These are phyloP conservation scores for Tetrahymena elliotti DNA, from an alignment of 73 alveolate species.

Conservation along the genomic window DNA sequence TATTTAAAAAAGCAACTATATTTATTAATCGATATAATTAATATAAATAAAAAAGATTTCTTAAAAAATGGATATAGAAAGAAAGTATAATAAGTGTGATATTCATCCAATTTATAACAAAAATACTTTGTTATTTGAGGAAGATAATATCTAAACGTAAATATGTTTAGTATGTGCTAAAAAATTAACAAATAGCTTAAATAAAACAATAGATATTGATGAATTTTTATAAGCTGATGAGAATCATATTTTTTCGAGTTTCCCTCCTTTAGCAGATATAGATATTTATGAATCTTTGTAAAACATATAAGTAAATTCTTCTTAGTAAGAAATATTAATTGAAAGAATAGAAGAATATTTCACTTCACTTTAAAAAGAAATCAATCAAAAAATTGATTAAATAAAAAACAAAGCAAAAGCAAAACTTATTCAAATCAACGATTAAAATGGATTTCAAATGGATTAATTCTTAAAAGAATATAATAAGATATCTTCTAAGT, in stretches of 20 bases:
- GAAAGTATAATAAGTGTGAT: neutral
- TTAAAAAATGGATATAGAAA: neutral
- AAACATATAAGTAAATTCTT: too few relatives aligned
- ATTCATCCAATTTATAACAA: neutral
- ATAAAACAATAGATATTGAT: neutral
- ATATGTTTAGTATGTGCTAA: neutral
- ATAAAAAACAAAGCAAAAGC: neutral
- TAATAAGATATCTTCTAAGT: neutral
- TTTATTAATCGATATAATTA: too few relatives aligned
- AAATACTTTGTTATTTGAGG: neutral
- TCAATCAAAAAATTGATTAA: neutral
- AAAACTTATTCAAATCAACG: too few relatives aligned
- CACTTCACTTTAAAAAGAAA: neutral
- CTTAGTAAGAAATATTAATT: neutral
- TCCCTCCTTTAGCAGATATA: neutral
- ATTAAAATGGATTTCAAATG: too few relatives aligned
- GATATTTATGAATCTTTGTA: too few relatives aligned
- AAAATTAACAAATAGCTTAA: neutral
- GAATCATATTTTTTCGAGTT: neutral
- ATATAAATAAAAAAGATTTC: too few relatives aligned
- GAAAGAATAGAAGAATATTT: neutral
- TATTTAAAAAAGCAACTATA: too few relatives aligned
- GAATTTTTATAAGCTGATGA: neutral
- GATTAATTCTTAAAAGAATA: too few relatives aligned
- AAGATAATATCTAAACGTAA: neutral